Conservation (phyloP, 768 basidiomycete genomes). For the Rhodosporidiobolus odoratus region DNA sequence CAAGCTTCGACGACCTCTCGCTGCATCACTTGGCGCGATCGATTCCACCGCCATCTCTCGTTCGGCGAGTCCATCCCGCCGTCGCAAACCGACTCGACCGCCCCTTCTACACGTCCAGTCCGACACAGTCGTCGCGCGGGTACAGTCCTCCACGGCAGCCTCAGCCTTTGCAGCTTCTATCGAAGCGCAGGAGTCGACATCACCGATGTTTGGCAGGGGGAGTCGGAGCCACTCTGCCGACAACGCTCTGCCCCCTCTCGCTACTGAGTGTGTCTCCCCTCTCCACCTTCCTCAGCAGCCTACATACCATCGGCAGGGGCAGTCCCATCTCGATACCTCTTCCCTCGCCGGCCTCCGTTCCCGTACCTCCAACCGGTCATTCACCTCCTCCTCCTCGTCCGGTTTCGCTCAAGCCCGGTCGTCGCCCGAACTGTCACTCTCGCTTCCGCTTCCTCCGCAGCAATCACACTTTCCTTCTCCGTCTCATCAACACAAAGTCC, state of each 20-base stretch:
- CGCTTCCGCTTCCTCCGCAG: too few species aligned
- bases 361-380: not conserved
- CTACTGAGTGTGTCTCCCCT: too few species aligned
- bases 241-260: conserved; percentile 2
- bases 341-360: not conserved
- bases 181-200: not conserved
- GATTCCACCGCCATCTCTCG: not conserved
- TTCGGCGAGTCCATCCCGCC: not conserved
- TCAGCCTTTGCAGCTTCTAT: too few species aligned
- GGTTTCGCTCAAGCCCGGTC: not conserved
- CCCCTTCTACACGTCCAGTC: conserved; percentile 5
- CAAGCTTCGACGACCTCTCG: not conserved
- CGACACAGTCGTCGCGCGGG: conserved; percentile 4
- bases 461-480: too few species aligned
- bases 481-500: too few species aligned
- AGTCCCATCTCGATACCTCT: not conserved
- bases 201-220: not conserved
- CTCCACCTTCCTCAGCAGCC: too few species aligned
- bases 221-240: conserved; percentile 15
- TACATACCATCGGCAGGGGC: not conserved
- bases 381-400: not conserved
- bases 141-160: not conserved
- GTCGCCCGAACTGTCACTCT: too few species aligned
- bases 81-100: conserved; percentile 14
- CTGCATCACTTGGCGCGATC: not conserved